Percentiles rank a stretch among this genome's conserved stretches.
These are phyloP conservation scores for Curvularia sp. DNA, from an alignment of 2,329 filamentous ascomycete species.

Conservation along the genomic window DNA sequence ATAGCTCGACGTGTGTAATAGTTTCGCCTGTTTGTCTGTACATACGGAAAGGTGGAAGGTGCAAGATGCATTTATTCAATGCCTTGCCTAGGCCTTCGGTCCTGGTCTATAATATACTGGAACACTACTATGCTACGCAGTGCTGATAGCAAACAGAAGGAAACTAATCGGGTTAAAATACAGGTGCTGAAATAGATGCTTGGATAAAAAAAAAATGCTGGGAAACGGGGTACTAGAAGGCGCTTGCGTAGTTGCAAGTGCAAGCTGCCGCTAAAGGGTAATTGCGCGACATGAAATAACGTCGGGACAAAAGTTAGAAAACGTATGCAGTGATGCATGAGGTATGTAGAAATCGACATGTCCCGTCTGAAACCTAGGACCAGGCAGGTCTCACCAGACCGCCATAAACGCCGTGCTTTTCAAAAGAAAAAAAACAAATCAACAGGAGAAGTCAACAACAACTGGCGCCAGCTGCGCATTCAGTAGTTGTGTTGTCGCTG, in stretches of 20 bases:
- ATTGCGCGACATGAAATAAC: constrained; percentile 7
- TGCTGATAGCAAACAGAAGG: constrained; percentile 24
- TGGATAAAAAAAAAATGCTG: constrained; percentile 22
- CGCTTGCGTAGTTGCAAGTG: constrained; percentile 27
- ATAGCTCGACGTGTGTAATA: constrained; percentile 18
- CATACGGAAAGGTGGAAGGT: constrained; percentile 1
- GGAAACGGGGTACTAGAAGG: constrained; percentile 31
- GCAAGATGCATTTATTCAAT: constrained; percentile 13
- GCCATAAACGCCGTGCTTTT: constrained; percentile 35
- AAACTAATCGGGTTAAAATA: constrained; percentile 21
- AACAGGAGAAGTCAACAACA: constrained; percentile 17
- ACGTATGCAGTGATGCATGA: constrained; percentile 14
- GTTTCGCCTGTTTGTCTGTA: constrained; percentile 22
- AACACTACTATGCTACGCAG: constrained; percentile 15
- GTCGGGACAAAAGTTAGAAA: constrained; percentile 8
- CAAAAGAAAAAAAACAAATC: constrained; percentile 17
- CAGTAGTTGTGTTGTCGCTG: constrained; percentile 27
- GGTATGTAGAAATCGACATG: constrained; percentile 13
- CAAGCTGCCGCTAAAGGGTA: constrained; percentile 28
- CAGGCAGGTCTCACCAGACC: constrained; percentile 8
- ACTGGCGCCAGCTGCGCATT: constrained; percentile 6
- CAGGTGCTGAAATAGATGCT: constrained; percentile 20
- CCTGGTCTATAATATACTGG: constrained; percentile 14
- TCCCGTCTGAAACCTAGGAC: constrained; percentile 9
- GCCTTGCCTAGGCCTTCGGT: constrained; percentile 13